Evolutionary conservation across 2,329 filamentous ascomycete species (phyloP).

Genomic region (Fusarium sp.): DNA sequence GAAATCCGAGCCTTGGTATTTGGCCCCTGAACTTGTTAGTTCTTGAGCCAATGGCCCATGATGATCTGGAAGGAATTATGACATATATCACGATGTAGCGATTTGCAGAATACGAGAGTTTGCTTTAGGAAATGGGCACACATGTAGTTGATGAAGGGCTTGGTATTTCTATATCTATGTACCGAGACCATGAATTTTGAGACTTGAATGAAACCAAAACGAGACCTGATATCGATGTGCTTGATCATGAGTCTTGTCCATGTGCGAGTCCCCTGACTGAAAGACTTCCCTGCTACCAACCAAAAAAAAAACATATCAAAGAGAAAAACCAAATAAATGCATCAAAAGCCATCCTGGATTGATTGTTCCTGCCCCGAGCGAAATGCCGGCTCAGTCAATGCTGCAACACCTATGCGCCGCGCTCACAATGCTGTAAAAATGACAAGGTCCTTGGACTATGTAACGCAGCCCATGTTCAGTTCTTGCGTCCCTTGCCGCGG

Average conservation of each 20-base stretch:
- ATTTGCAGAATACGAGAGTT: not conserved
- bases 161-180: conserved; percentile 38
- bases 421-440: conserved; percentile 44
- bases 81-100: not conserved
- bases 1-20: conserved; percentile 89
- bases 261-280: conserved; percentile 6
- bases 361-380: conserved; percentile 5
- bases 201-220: conserved; percentile 20
- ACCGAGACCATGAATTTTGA: conserved; percentile 19
- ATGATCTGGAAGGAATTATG: not conserved
- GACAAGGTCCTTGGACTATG: conserved; percentile 11
- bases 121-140: not conserved
- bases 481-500: conserved; percentile 56
- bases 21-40: conserved; percentile 56
- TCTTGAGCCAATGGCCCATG: not conserved
- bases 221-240: conserved; percentile 3
- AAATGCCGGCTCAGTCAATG: conserved; percentile 1
- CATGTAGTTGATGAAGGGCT: conserved; percentile 15
- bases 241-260: not conserved
- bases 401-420: conserved; percentile 40
- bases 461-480: conserved; percentile 29
- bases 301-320: conserved; percentile 9
- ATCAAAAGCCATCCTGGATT: conserved; percentile 8
- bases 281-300: conserved; percentile 14
- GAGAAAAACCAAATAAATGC: conserved; percentile 16